Evolutionary conservation across 768 basidiomycete species (phyloP).

Genomic region (Lentinus brumalis): DNA sequence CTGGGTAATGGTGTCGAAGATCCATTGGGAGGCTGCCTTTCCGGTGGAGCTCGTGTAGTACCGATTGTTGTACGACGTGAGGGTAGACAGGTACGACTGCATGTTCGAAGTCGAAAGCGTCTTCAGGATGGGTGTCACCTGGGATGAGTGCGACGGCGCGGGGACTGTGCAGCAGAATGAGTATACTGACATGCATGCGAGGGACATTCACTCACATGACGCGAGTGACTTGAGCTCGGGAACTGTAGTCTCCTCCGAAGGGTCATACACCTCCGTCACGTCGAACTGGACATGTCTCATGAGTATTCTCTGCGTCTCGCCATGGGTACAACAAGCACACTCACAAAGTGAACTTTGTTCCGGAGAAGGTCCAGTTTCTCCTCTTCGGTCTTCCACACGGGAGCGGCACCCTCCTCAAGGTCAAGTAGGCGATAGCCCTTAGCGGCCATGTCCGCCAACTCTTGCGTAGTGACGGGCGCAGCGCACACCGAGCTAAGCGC

Average conservation of each 20-base stretch:
- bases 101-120: conserved; percentile 68
- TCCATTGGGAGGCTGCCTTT: conserved; percentile 7
- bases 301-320: neutral
- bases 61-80: conserved; percentile 15
- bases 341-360: conserved; percentile 8
- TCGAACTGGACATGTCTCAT: neutral
- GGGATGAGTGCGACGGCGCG: conserved; percentile 9
- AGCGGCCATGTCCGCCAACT: conserved; percentile 9
- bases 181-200: neutral
- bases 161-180: conserved; percentile 1
- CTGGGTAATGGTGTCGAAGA: conserved; percentile 11
- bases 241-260: neutral
- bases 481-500: conserved; percentile 1
- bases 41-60: conserved; percentile 19
- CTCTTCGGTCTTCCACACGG: conserved; percentile 16
- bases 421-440: conserved; percentile 10
- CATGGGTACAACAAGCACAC: neutral
- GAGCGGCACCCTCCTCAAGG: conserved; percentile 1
- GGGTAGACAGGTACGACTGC: conserved; percentile 49
- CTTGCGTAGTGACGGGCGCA: conserved; percentile 5
- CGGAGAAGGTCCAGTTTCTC: conserved; percentile 14
- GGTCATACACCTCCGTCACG: conserved; percentile 15
- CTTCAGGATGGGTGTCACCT: conserved; percentile 59
- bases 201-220: neutral
- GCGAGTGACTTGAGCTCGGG: neutral